Conservation (phyloP, 202 grass and related monocot species). For the Panicum hallii region DNA sequence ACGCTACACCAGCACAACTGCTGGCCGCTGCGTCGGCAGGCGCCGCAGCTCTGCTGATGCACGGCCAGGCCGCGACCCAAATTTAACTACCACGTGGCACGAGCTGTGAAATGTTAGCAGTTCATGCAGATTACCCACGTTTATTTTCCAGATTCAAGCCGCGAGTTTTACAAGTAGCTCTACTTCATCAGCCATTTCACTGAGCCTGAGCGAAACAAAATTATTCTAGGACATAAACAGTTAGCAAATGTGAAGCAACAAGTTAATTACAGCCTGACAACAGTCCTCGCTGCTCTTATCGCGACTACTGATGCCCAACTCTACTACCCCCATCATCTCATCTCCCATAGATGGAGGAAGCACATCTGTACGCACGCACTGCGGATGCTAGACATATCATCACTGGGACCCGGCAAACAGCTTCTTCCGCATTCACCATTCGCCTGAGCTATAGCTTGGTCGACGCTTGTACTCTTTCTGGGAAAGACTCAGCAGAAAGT, state of each 20-base stretch:
- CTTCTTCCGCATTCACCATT: conserved; percentile 37
- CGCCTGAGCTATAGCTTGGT: conserved; percentile 45
- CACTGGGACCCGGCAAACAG: neutral
- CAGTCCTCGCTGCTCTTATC: conserved; percentile 42
- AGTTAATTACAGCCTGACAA: conserved; percentile 56
- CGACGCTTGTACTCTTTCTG: conserved; percentile 65
- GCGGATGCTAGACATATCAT: conserved; percentile 30
- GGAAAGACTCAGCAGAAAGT: conserved; percentile 76
- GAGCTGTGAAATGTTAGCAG: neutral
- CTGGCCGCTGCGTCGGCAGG: no score
- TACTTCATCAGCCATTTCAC: neutral
- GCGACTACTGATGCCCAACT: conserved; percentile 50
- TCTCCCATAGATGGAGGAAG: conserved; percentile 27
- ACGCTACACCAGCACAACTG: no score
- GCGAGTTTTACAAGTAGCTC: neutral
- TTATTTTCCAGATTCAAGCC: conserved; percentile 3
- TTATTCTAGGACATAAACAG: conserved; percentile 37
- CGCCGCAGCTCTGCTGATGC: no score
- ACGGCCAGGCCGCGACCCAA: no score
- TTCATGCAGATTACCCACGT: neutral
- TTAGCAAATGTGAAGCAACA: conserved; percentile 40
- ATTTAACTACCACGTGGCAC: neutral
- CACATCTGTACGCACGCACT: conserved; percentile 46
- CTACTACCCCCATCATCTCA: conserved; percentile 23
- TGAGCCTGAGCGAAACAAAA: neutral